A percentile compares a stretch with the other conserved stretches of the same genome.
Evolutionary conservation across 2,329 filamentous ascomycete species (phyloP).

Genomic region (Raffaelea ambrosiae): DNA sequence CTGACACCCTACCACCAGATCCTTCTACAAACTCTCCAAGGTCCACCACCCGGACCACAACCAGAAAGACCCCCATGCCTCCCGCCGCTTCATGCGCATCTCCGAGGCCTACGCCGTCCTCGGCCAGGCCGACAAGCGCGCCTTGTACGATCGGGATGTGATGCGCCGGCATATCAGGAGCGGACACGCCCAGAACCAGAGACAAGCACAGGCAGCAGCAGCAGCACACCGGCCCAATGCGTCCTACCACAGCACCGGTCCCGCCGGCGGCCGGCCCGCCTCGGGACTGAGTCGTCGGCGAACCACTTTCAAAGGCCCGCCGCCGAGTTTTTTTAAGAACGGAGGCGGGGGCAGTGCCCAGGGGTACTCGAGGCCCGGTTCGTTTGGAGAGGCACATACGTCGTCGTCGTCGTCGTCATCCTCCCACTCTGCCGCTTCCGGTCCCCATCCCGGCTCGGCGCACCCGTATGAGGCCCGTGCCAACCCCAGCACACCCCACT

Average conservation of each 20-base stretch:
- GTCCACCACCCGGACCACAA: slow-evolving; percentile 89
- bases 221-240: slow-evolving; percentile 21
- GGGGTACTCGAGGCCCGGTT: too few relatives aligned
- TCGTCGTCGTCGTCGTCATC: neutral
- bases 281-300: slow-evolving; percentile 72
- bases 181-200: too few relatives aligned
- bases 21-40: slow-evolving; percentile 89
- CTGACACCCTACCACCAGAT: too few relatives aligned
- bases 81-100: slow-evolving; percentile 71
- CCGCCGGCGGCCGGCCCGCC: slow-evolving; percentile 67
- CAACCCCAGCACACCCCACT: slow-evolving; percentile 60
- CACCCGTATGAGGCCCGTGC: neutral
- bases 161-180: slow-evolving; percentile 23
- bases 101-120: slow-evolving; percentile 77
- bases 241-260: slow-evolving; percentile 49
- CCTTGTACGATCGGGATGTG: slow-evolving; percentile 70
- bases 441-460: too few relatives aligned
- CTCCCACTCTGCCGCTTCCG: too few relatives aligned
- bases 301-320: slow-evolving; percentile 72
- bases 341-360: slow-evolving; percentile 17
- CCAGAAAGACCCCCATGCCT: slow-evolving; percentile 62
- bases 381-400: too few relatives aligned
- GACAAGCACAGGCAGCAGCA: too few relatives aligned
- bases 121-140: slow-evolving; percentile 62
- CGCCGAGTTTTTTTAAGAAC: slow-evolving; percentile 76